Evolutionary conservation across 257 asterid species (phyloP).

Genomic region (Ajuga chamaepitys): DNA sequence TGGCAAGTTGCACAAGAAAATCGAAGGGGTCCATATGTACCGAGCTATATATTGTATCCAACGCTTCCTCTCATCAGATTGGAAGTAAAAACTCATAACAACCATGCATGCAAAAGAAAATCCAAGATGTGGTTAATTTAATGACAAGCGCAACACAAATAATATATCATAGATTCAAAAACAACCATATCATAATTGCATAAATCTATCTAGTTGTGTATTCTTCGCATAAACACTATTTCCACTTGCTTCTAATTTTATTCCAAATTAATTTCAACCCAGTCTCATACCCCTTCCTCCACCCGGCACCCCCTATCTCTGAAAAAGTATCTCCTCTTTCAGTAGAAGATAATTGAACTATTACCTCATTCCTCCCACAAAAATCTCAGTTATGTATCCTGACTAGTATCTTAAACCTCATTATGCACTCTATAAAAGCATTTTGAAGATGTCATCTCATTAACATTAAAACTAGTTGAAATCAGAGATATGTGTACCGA

Average conservation of each 20-base stretch:
- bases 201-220: not conserved
- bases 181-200: not conserved
- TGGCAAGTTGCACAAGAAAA: conserved; percentile 8
- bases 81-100: not conserved
- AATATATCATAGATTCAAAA: too few relatives aligned
- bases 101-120: not conserved
- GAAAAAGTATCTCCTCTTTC: too few relatives aligned
- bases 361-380: too few relatives aligned
- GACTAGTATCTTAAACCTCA: not conserved
- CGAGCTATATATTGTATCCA: not conserved
- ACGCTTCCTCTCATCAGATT: not conserved
- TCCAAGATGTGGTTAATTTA: not conserved
- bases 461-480: not conserved
- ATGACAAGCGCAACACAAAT: too few relatives aligned
- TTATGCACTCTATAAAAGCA: not conserved
- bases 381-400: not conserved
- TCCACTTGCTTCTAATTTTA: too few relatives aligned
- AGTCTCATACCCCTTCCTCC: not conserved
- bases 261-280: not conserved
- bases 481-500: not conserved
- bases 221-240: not conserved
- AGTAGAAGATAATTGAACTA: too few relatives aligned
- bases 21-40: not conserved
- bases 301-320: too few relatives aligned
- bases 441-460: not conserved